Percentiles rank a stretch among this genome's conserved stretches.
phyloP scores from a whole-genome alignment of 169 alveolate species.

The Plasmodium gonderi region DNA sequence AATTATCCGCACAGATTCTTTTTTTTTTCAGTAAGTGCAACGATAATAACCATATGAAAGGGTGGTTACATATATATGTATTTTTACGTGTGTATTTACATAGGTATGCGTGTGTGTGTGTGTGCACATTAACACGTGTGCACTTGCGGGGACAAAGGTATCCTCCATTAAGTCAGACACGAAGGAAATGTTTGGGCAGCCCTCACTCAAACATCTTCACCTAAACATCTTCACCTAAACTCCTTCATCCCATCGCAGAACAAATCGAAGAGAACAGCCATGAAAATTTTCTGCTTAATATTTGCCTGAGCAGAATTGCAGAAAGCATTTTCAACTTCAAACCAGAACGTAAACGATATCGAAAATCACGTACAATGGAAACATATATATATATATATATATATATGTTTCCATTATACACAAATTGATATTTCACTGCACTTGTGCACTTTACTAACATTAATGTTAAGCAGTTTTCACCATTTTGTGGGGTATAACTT shows the following conservation, averaged over 20 bases:
- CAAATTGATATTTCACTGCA: no score
- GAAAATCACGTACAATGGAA: not conserved
- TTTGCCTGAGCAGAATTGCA: constrained; percentile 13
- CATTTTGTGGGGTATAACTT: not conserved
- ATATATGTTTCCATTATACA: no score
- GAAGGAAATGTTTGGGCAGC: not conserved
- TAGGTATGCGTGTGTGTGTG: not conserved
- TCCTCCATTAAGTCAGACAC: not conserved
- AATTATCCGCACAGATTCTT: constrained; percentile 15
- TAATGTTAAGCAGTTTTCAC: not conserved
- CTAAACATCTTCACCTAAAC: not conserved
- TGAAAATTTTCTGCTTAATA: constrained; percentile 13
- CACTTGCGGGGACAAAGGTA: no score
- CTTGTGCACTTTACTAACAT: no score
- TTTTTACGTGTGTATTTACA: not conserved
- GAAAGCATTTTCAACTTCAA: constrained; percentile 37
- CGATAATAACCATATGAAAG: not conserved
- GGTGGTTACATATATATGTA: not conserved
- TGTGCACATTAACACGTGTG: no score
- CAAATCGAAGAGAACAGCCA: constrained; percentile 46
- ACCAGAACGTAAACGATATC: constrained; percentile 24
- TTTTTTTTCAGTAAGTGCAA: constrained; percentile 41
- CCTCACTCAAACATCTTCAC: not conserved
- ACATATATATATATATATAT: no score
- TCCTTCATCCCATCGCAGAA: no score